Evolutionary conservation across 1,284 basidiomycete species (phyloP).

Genomic region (Phellopilus nigrolimitatus): DNA sequence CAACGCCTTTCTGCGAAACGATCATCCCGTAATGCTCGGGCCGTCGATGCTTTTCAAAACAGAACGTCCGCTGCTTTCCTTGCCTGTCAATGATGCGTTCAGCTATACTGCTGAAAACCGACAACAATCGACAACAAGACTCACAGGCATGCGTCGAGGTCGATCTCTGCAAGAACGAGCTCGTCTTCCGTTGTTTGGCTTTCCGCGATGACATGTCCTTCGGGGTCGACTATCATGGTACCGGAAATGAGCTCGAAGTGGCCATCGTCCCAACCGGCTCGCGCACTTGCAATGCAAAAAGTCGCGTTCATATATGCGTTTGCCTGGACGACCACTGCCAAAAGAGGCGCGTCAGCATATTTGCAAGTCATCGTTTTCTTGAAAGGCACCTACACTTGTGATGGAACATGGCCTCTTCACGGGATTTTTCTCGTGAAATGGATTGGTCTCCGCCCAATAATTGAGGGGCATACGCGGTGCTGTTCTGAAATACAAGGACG

Average conservation of each 20-base stretch:
- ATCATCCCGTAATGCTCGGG: conserved; percentile 20
- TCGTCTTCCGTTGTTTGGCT: conserved; percentile 19
- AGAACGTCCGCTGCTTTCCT: conserved; percentile 20
- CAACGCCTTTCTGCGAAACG: conserved; percentile 16
- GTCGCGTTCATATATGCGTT: conserved; percentile 16
- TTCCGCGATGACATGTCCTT: conserved; percentile 20
- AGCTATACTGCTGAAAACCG: not conserved
- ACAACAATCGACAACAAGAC: not conserved
- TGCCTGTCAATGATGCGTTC: not conserved
- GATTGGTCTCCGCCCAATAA: conserved; percentile 20
- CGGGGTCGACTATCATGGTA: conserved; percentile 20
- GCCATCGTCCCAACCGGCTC: conserved; percentile 18
- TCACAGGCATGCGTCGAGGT: conserved; percentile 18
- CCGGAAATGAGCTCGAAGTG: conserved; percentile 20
- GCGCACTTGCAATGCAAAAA: conserved; percentile 7
- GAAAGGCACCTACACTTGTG: conserved; percentile 10
- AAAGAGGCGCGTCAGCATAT: not conserved
- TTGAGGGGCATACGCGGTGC: conserved; percentile 19
- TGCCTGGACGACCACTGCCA: conserved; percentile 18
- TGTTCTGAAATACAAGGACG: conserved; percentile 15
- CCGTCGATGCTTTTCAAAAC: conserved; percentile 20
- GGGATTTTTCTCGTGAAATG: conserved; percentile 15
- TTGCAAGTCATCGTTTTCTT: too few relatives aligned
- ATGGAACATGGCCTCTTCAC: conserved; percentile 19
- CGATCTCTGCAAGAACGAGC: conserved; percentile 19